phyloP scores from a whole-genome alignment of 2,329 filamentous ascomycete species.

The Tolypocladium ophioglossoides region DNA sequence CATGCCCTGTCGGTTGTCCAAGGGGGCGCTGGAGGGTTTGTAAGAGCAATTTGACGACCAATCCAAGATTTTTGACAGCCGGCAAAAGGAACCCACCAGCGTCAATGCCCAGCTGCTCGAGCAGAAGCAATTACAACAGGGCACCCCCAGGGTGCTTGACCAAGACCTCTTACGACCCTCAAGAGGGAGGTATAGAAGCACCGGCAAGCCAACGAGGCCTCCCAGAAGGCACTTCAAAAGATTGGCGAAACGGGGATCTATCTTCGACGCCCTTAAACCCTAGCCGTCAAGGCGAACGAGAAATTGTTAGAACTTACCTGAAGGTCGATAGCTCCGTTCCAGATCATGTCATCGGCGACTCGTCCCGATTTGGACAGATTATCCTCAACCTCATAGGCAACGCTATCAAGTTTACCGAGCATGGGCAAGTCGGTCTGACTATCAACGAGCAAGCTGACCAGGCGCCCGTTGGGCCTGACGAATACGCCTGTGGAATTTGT shows the following conservation, averaged over 20 bases:
- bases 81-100: too few relatives aligned
- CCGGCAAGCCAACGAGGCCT: conserved; percentile 95
- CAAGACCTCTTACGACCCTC: conserved; percentile 73
- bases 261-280: conserved; percentile 91
- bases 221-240: conserved; percentile 92
- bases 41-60: too few relatives aligned
- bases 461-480: conserved; percentile 53
- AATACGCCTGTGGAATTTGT: conserved; percentile 94
- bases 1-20: too few relatives aligned
- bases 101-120: conserved; percentile 78
- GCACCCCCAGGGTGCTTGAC: conserved; percentile 71
- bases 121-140: conserved; percentile 76
- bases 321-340: conserved; percentile 88
- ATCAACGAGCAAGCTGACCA: conserved; percentile 60
- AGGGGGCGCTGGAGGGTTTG: too few relatives aligned
- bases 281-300: conserved; percentile 96
- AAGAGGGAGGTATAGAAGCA: conserved; percentile 94
- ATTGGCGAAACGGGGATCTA: conserved; percentile 90
- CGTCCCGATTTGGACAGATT: conserved; percentile 91
- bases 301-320: conserved; percentile 89
- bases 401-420: conserved; percentile 97
- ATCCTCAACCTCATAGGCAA: conserved; percentile 96
- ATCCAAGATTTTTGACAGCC: too few relatives aligned
- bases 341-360: conserved; percentile 91
- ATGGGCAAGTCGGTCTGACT: conserved; percentile 87